Conservation (phyloP, 2,329 filamentous ascomycete genomes). For the Aspergillus melleus region DNA sequence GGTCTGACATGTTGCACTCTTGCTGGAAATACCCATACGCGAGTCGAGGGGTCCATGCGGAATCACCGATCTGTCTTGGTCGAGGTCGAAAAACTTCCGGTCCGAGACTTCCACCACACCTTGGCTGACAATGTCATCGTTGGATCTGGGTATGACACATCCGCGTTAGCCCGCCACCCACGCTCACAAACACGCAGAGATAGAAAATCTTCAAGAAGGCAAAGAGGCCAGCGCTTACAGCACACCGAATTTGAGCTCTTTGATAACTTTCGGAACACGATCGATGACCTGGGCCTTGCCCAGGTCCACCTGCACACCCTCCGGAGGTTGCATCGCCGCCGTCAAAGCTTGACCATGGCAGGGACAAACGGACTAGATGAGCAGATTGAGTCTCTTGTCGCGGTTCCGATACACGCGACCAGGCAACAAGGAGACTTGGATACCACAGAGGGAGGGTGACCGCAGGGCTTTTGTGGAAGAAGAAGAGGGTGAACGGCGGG, state of each 20-base stretch:
- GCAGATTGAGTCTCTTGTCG: not conserved
- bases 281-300: slow-evolving; percentile 87
- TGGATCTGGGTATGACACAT: slow-evolving; percentile 59
- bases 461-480: not conserved
- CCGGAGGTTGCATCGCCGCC: slow-evolving; percentile 41
- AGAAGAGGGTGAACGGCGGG: slow-evolving; percentile 19
- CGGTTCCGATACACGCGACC: not conserved
- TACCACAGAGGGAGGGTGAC: not conserved
- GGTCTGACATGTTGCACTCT: slow-evolving; percentile 75
- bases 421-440: not conserved
- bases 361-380: not conserved
- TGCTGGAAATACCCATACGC: slow-evolving; percentile 85
- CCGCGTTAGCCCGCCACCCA: slow-evolving; percentile 7
- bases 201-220: not conserved
- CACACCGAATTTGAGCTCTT: slow-evolving; percentile 90
- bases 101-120: slow-evolving; percentile 94
- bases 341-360: slow-evolving; percentile 41
- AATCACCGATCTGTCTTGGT: slow-evolving; percentile 72
- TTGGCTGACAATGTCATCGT: slow-evolving; percentile 93
- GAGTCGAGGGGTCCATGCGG: slow-evolving; percentile 83
- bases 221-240: slow-evolving; percentile 55
- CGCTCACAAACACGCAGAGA: not conserved
- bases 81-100: slow-evolving; percentile 87
- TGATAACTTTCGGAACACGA: slow-evolving; percentile 85
- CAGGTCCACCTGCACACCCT: slow-evolving; percentile 49